Evolutionary conservation across 2,329 filamentous ascomycete species (phyloP), one percentile per base, ranked within the genome.

Genomic region (Neobulgaria alba): DNA sequence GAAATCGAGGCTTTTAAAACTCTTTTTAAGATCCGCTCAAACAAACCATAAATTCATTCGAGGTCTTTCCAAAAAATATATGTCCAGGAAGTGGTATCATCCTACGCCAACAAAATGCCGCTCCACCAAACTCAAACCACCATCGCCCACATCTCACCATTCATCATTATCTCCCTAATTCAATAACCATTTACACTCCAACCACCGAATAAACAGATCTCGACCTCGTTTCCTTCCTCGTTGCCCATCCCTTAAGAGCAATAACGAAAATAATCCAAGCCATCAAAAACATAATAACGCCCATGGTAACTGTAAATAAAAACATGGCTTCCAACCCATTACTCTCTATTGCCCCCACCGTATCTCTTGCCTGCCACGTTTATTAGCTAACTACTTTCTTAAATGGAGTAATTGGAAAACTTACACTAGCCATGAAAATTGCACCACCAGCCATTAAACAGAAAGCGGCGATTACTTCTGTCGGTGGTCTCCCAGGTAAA

Each of bases 271-370:
- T 73, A 39, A 83, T 74, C 79, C 85, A 95, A 0, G 88, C 80
- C 84, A 95, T 90, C 38, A 94, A 63, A 37, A 95, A 69, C 2
- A 81, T 82, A 1, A 87, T 85, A 5, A 93, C 60, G 2, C 89
- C 90, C 75, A 93, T 84, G 8, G 79, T 84, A 23, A 95, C 75
- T 0, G 87, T 95, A 63, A 95, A 94, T 46, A 87, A 77, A 62
- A 95, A 92, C 88, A 95, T 95, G 48, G 85, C 85, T 57, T 95
- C 85, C 12, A 95, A 67, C 3, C 79, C 64, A 57, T 89, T 82
- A 42, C 74, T 72, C 45, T 89, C 80, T 67, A 95, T 85, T n/a
- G 79, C 77, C 8, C 70, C 61, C 18, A 95, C 75, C 0, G 83
- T 83, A 57, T 93, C 87, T 41, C 76, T 75, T 47, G 84, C 83